A percentile compares a stretch with the other conserved stretches of the same genome.
Evolutionary conservation across 441 rosid genomes (phyloP).

Genomic region (Breynia disticha): DNA sequence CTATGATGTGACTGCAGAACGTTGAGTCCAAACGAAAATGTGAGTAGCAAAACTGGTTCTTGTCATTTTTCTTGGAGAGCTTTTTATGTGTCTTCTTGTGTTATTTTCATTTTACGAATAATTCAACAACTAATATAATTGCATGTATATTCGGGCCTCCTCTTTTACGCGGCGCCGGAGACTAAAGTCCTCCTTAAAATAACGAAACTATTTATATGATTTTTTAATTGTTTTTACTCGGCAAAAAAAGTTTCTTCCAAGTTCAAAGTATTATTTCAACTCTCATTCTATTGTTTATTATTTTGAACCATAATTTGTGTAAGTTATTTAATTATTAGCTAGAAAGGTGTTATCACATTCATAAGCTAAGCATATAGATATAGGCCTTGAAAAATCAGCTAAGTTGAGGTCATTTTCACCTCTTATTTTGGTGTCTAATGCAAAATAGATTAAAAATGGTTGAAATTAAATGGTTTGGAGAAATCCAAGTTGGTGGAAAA

Average conservation of each 20-base stretch:
- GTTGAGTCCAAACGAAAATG: no score
- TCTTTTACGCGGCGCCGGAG: not conserved
- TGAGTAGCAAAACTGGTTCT: no score
- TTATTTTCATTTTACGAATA: not conserved
- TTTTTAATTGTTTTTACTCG: no score
- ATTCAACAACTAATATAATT: not conserved
- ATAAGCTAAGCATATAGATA: not conserved
- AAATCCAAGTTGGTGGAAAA: slow-evolving; percentile 11
- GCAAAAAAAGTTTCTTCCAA: no score
- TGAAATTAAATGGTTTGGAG: not conserved
- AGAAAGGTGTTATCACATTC: no score
- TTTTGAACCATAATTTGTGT: no score
- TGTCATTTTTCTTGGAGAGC: not conserved
- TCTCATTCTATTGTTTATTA: no score
- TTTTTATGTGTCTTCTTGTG: slow-evolving; percentile 12
- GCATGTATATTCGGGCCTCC: not conserved
- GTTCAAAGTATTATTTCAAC: no score
- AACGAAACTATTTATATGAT: no score
- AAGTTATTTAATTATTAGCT: no score
- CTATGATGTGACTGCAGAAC: no score
- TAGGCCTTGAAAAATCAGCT: slow-evolving; percentile 5
- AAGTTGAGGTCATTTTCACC: slow-evolving; percentile 1
- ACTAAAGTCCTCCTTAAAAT: slow-evolving; percentile 6
- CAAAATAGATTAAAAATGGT: not conserved
- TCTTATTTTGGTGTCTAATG: not conserved